Base-by-base conservation (phyloP, 345 rosid species). In the Rubroshorea leprosula region DNA sequence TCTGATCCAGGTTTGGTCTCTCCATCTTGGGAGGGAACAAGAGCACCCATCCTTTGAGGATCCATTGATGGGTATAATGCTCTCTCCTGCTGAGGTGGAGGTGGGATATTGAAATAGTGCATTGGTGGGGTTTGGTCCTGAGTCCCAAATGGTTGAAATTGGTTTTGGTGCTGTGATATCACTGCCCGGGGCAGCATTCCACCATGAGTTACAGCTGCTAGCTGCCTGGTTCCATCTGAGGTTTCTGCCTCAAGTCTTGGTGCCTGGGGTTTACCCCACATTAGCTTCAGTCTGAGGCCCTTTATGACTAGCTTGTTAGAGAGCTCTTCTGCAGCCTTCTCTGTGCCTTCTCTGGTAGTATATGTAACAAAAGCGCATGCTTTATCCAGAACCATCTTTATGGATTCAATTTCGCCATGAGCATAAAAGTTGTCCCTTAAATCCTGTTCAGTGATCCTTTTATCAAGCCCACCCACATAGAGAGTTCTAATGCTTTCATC, bases 11-110 rank as follows among this genome's bases (percentile, higher is more conserved):
- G 62, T 58, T 67, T 80, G 66, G 72, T 81, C 65, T 91, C 89
- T 17, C 85, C 89, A 51, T 92, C 98, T 52, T 89, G 87, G 55
- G 83, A 69, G 23, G 84, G 84, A 63, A 86, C 64, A 66, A 86
- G 51, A 2, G 96, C 96, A 52, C 96, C 98, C 98, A 92, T 92
- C 64, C 98, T 74, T 57, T 92, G 98, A 54, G 98, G 98, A 70
- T 92, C 96, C 95, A 89, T 92, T 19, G 96, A 92, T 39, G 98
- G 96, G 70, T 92, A 92, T 52, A 58, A 84, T 13, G 95, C 63
- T 72, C 86, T 75, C 19, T 84, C 88, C 47, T 67, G 88, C 74
- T 77, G 96, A 62, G 74, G 74, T 8, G 83, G 86, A 0, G 67
- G 71, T 11, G 85, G 89, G 65, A 84, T 84, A 62, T 85, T 82